phyloP scores from a whole-genome alignment of 352 stramenopile genomes.

The Phytophthora sp. region DNA sequence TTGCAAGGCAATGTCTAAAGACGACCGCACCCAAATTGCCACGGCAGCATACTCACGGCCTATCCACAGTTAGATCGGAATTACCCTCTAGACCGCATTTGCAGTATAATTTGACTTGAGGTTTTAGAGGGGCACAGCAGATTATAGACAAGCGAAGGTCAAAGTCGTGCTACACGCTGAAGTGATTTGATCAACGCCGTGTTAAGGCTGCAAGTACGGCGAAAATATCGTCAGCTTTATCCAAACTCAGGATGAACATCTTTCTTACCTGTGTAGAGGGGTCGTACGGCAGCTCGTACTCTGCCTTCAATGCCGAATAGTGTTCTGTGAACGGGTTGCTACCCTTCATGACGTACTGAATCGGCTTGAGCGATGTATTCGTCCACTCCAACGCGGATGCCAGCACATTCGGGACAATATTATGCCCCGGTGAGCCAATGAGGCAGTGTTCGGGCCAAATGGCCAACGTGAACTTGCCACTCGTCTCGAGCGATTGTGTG shows the following conservation, averaged over 20 bases:
- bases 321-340: slow-evolving; percentile 95
- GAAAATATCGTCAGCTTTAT: too few relatives aligned
- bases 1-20: too few relatives aligned
- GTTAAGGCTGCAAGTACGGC: slow-evolving; percentile 81
- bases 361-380: slow-evolving; percentile 50
- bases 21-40: too few relatives aligned
- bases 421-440: slow-evolving; percentile 88
- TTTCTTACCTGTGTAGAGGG: slow-evolving; percentile 51
- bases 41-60: too few relatives aligned
- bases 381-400: slow-evolving; percentile 84
- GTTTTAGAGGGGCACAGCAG: too few relatives aligned
- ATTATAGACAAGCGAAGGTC: too few relatives aligned
- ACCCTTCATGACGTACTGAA: slow-evolving; percentile 92
- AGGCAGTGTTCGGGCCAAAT: slow-evolving; percentile 98
- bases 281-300: slow-evolving; percentile 86
- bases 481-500: slow-evolving; percentile 78
- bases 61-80: too few relatives aligned
- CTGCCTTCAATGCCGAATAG: slow-evolving; percentile 92
- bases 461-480: slow-evolving; percentile 87
- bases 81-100: too few relatives aligned
- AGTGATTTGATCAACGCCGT: slow-evolving; percentile 80
- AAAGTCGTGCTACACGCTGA: too few relatives aligned
- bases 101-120: too few relatives aligned
- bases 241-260: too few relatives aligned
- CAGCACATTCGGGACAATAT: slow-evolving; percentile 80